phyloP scores from a whole-genome alignment of 1,284 basidiomycete species.

The Sparassis latifolia region DNA sequence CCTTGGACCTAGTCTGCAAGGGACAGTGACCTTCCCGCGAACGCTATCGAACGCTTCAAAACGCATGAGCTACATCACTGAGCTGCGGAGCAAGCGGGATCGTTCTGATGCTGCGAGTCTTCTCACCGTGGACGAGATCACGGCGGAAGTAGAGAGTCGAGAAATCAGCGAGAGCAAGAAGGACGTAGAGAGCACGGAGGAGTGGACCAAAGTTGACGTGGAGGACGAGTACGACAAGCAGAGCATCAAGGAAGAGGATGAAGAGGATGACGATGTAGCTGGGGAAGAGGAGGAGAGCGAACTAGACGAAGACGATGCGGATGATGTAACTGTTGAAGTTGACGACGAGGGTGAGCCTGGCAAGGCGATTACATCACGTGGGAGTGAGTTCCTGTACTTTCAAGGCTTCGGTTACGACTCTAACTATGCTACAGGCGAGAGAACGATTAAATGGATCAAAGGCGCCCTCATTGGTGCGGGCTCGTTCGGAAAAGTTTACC shows the following conservation, averaged over 20 bases:
- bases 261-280: slow-evolving; percentile 24
- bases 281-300: slow-evolving; percentile 32
- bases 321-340: slow-evolving; percentile 33
- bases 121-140: slow-evolving; percentile 96
- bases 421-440: slow-evolving; percentile 30
- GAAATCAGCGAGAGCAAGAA: slow-evolving; percentile 44
- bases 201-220: slow-evolving; percentile 60
- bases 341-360: slow-evolving; percentile 47
- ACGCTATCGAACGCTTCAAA: slow-evolving; percentile 52
- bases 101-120: slow-evolving; percentile 85
- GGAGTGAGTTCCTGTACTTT: slow-evolving; percentile 37
- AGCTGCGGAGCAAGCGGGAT: slow-evolving; percentile 75
- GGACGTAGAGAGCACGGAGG: slow-evolving; percentile 45
- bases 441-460: slow-evolving; percentile 95
- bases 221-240: slow-evolving; percentile 36
- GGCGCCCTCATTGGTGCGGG: slow-evolving; percentile 97
- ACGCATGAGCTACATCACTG: slow-evolving; percentile 74
- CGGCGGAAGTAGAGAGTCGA: slow-evolving; percentile 90
- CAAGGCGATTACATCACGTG: slow-evolving; percentile 56
- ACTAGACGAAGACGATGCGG: slow-evolving; percentile 39
- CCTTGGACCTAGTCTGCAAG: slow-evolving; percentile 33
- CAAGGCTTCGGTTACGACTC: slow-evolving; percentile 1
- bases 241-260: slow-evolving; percentile 32
- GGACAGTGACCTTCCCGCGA: slow-evolving; percentile 27
- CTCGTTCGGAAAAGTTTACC: slow-evolving; percentile 92